Percentiles rank a stretch among this genome's conserved stretches.
phyloP scores from a whole-genome alignment of 768 basidiomycete genomes.

The Termitomyces sp. region DNA sequence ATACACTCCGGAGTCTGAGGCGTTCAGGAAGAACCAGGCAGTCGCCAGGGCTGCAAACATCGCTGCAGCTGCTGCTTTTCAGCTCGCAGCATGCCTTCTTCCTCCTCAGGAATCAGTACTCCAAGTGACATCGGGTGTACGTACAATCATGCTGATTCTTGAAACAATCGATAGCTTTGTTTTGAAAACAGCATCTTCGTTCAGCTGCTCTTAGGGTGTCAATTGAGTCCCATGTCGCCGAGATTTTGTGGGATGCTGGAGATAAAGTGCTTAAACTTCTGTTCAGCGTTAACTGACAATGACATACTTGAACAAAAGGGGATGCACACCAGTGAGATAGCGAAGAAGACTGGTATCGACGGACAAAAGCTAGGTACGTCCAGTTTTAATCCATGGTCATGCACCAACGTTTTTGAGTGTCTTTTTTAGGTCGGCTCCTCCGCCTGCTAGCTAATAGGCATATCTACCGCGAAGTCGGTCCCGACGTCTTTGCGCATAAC shows the following conservation, averaged over 20 bases:
- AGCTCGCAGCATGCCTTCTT: slow-evolving; percentile 23
- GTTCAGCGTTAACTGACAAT: neutral
- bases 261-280: slow-evolving; percentile 15
- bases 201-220: slow-evolving; percentile 20
- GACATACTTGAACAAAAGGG: slow-evolving; percentile 17
- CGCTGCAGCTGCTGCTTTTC: slow-evolving; percentile 26
- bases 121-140: slow-evolving; percentile 17
- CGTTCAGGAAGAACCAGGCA: slow-evolving; percentile 20
- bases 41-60: slow-evolving; percentile 24
- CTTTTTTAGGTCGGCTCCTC: slow-evolving; percentile 21
- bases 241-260: slow-evolving; percentile 28
- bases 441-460: slow-evolving; percentile 28
- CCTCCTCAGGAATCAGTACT: slow-evolving; percentile 21
- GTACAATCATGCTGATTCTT: neutral
- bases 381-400: neutral
- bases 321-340: slow-evolving; percentile 32
- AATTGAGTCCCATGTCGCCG: slow-evolving; percentile 19
- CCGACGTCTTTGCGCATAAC: slow-evolving; percentile 30
- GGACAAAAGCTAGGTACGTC: slow-evolving; percentile 28
- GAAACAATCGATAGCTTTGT: neutral
- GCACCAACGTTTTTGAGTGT: neutral
- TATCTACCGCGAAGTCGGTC: slow-evolving; percentile 28
- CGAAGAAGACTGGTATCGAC: slow-evolving; percentile 23
- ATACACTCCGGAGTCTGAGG: slow-evolving; percentile 19
- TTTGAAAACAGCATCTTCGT: slow-evolving; percentile 16